Percentiles rank a stretch among this genome's conserved stretches.
Evolutionary conservation across 1,284 basidiomycete genomes (phyloP).

Genomic region (Moesziomyces sp.): DNA sequence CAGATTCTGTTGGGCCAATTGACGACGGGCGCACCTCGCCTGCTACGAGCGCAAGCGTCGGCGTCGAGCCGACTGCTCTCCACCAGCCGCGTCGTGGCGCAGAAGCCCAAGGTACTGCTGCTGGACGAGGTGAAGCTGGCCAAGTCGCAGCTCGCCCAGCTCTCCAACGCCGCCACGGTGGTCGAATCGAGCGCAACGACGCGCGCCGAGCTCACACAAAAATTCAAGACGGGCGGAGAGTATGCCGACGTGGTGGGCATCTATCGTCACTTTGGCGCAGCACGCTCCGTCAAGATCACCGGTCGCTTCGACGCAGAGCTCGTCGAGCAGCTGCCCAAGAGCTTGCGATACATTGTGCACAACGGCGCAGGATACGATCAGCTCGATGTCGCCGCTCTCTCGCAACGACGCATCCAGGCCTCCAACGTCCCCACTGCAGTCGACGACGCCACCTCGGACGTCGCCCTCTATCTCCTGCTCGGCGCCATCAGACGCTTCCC

Average conservation of each 20-base stretch:
- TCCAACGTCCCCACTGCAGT: conserved; percentile 62
- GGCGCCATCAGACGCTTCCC: conserved; percentile 59
- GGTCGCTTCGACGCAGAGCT: conserved; percentile 60
- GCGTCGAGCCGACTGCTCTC: conserved; percentile 8
- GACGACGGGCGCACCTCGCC: neutral
- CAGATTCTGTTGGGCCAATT: too few species aligned
- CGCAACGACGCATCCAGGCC: conserved; percentile 43
- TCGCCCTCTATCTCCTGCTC: conserved; percentile 59
- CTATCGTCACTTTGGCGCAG: conserved; percentile 77
- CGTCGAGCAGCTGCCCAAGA: conserved; percentile 42
- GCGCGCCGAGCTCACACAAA: conserved; percentile 45
- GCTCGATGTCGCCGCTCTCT: conserved; percentile 53
- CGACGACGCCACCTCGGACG: conserved; percentile 61
- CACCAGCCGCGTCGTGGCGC: conserved; percentile 4
- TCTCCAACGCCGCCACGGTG: conserved; percentile 36
- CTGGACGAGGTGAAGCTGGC: conserved; percentile 59
- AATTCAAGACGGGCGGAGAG: conserved; percentile 42
- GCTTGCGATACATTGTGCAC: conserved; percentile 57
- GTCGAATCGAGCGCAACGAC: conserved; percentile 32
- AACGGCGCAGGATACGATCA: conserved; percentile 65
- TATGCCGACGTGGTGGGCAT: conserved; percentile 81
- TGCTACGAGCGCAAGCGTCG: neutral
- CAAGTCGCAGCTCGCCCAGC: conserved; percentile 39
- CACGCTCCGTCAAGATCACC: conserved; percentile 51
- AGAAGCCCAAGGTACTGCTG: conserved; percentile 54